phyloP scores from a whole-genome alignment of 2,329 filamentous ascomycete species.

The Fusarium burgessii region DNA sequence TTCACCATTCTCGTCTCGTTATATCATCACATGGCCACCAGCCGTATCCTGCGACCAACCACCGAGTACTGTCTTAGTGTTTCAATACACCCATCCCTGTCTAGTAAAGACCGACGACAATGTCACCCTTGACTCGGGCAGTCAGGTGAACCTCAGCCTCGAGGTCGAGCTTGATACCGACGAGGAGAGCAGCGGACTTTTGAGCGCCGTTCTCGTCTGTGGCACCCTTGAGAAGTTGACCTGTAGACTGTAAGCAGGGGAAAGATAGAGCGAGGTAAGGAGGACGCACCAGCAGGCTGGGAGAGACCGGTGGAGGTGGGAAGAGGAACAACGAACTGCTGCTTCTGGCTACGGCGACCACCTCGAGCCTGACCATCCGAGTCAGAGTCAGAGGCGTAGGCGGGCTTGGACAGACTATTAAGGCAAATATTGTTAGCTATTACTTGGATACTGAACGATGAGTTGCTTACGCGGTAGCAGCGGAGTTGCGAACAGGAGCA shows the following conservation, averaged over 20 bases:
- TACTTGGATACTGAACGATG: neutral
- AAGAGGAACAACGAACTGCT: conserved; percentile 47
- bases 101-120: conserved; percentile 59
- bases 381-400: conserved; percentile 49
- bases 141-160: conserved; percentile 73
- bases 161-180: conserved; percentile 73
- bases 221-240: conserved; percentile 67
- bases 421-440: conserved; percentile 23
- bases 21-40: conserved; percentile 38
- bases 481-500: conserved; percentile 33
- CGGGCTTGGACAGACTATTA: conserved; percentile 46
- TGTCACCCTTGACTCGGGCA: conserved; percentile 70
- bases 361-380: conserved; percentile 49
- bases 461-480: conserved; percentile 37
- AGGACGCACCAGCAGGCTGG: conserved; percentile 48
- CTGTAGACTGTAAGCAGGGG: conserved; percentile 46
- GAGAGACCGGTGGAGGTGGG: conserved; percentile 53
- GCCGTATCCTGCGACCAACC: conserved; percentile 32
- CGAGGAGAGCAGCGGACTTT: conserved; percentile 68
- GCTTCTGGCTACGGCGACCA: conserved; percentile 44
- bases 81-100: neutral
- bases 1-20: conserved; percentile 38
- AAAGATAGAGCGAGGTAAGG: too few relatives aligned
- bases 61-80: conserved; percentile 5
- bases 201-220: conserved; percentile 68